Evolutionary conservation across 2,329 filamentous ascomycete species (phyloP), one percentile per base, ranked within the genome.

Genomic region (Acrocalymma vagum): DNA sequence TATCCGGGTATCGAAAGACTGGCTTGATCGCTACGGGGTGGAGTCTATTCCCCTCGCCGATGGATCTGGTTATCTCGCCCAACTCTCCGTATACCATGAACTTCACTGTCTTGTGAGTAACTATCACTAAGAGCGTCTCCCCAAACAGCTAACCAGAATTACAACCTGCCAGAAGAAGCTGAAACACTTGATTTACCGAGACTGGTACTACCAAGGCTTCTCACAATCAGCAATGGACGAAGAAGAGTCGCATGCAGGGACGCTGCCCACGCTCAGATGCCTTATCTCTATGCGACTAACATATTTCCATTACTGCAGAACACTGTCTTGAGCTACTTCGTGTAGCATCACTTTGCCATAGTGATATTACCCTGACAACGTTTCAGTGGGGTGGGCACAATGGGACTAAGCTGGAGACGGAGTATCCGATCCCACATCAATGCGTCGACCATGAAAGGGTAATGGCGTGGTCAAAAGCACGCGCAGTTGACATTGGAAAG

Each of bases 81-180:
- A 35, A 23, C 23, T 35, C 4, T 35, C 26, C 31, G 26, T 35
- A 23, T 11, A 20, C 3, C 31, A 35, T 25, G 32, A 35, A 13
- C n/a, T 35, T n/a, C 32, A 35, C 23, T 35, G 32, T 22, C 14
- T 35, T 5, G 31, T 35, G 13, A 9, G 9, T 13, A 33, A 20
- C 11, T 33, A 21, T 6, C 5, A 15, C 10, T 24, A 1, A 15
- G 21, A 11, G 11, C 11, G 11, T 13, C n/a, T n/a, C n/a, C n/a
- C n/a, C n/a, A n/a, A n/a, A n/a, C n/a, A n/a, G 6, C 6, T 6
- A 15, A 33, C 1, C 11, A 15, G 3, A 24, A 17, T 23, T 6
- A 15, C 1, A 7, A 20, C 4, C 20, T 9, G 9, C 11, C 20
- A 35, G 31, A 35, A 35, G n/a, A 35, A 35, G 23, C 4, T 35